Conservation (phyloP, 345 rosid genomes). For the Dovyalis caffra region DNA sequence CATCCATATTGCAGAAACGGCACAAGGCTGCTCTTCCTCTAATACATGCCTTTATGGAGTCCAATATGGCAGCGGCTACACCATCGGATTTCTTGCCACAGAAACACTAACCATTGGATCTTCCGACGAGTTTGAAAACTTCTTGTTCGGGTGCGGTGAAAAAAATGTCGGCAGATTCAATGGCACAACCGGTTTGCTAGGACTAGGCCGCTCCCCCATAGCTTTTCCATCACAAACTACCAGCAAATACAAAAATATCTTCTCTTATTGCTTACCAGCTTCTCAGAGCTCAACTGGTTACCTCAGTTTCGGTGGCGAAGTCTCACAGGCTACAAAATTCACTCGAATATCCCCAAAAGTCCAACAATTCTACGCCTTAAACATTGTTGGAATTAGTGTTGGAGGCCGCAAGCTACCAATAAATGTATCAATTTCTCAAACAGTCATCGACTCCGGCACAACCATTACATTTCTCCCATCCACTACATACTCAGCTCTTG, state of each 20-base stretch:
- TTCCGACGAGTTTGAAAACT: neutral
- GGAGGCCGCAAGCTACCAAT: neutral
- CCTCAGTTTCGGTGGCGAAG: neutral
- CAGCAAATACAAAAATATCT: neutral
- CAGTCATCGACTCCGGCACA: constrained; percentile 34
- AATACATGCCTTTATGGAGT: neutral
- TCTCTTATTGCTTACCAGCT: neutral
- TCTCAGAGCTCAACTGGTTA: neutral
- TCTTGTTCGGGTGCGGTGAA: neutral
- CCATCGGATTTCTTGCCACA: neutral
- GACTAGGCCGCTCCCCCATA: neutral
- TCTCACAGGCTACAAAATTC: neutral
- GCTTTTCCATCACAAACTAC: neutral
- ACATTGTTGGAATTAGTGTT: neutral
- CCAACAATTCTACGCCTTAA: neutral
- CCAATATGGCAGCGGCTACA: neutral
- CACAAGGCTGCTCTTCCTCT: neutral
- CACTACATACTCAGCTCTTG: neutral
- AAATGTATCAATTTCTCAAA: neutral
- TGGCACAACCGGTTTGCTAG: neutral
- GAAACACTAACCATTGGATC: neutral
- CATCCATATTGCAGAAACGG: neutral
- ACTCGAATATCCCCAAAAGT: neutral
- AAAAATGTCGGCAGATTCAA: neutral
- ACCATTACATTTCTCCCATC: constrained; percentile 21